Conservation (phyloP, 2,329 filamentous ascomycete genomes). For the Claviceps humidiphila region DNA sequence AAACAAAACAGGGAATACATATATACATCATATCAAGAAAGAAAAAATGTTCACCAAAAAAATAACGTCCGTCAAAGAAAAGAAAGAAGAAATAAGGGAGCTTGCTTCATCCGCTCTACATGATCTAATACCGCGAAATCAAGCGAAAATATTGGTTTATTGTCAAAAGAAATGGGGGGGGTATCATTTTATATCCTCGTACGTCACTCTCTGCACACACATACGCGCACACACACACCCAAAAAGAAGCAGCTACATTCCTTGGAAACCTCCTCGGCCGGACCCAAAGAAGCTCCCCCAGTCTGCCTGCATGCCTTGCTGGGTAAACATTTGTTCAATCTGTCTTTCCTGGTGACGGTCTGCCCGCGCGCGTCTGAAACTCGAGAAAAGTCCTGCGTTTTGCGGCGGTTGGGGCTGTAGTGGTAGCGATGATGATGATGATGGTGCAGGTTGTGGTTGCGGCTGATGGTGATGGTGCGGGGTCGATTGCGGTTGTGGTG, state of each 20-base stretch:
- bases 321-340: constrained; percentile 37
- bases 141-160: not conserved
- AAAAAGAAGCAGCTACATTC: constrained; percentile 20
- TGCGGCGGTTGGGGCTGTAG: constrained; percentile 12
- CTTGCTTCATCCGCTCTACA: too few species aligned
- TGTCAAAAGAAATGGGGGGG: too few species aligned
- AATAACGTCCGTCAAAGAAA: constrained; percentile 8
- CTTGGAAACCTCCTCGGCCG: constrained; percentile 29
- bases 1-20: not conserved
- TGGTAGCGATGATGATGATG: constrained; percentile 11
- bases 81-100: not conserved
- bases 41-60: not conserved
- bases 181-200: too few species aligned
- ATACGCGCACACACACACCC: too few species aligned
- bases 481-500: constrained; percentile 11
- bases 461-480: constrained; percentile 9
- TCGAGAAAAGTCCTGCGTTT: constrained; percentile 16
- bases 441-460: constrained; percentile 7
- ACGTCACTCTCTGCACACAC: not conserved
- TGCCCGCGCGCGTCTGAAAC: constrained; percentile 13
- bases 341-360: constrained; percentile 23
- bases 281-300: constrained; percentile 35
- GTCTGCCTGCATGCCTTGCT: constrained; percentile 31
- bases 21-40: not conserved
- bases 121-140: not conserved